Conservation (phyloP, 2,329 filamentous ascomycete species). For the Paecilomyces niveus region DNA sequence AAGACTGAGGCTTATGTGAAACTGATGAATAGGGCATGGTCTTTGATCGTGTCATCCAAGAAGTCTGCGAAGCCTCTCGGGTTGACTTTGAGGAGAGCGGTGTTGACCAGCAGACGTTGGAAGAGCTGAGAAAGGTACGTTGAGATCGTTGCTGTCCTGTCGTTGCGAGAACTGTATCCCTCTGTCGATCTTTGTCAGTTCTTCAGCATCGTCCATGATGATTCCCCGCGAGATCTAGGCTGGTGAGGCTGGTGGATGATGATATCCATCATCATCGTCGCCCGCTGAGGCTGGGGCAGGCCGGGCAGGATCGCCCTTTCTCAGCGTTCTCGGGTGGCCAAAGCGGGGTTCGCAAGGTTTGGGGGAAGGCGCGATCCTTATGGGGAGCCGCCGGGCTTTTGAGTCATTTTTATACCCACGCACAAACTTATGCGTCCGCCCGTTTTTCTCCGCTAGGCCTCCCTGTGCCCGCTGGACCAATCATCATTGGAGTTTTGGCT, state of each 20-base stretch:
- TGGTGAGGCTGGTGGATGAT: background rate
- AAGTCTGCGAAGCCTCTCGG: slow-evolving; percentile 83
- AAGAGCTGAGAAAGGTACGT: slow-evolving; percentile 82
- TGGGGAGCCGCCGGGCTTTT: slow-evolving; percentile 27
- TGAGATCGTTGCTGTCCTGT: slow-evolving; percentile 4
- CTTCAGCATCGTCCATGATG: background rate
- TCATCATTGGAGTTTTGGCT: slow-evolving; percentile 1
- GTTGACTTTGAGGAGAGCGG: slow-evolving; percentile 97
- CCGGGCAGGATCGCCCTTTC: background rate
- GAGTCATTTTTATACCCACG: slow-evolving; percentile 34
- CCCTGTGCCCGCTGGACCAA: slow-evolving; percentile 10
- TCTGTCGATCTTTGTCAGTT: background rate
- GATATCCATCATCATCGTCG: background rate
- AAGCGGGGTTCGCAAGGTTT: slow-evolving; percentile 19
- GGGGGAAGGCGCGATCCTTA: slow-evolving; percentile 26
- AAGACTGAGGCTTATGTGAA: slow-evolving; percentile 19
- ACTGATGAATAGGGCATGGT: slow-evolving; percentile 56
- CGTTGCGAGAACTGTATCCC: slow-evolving; percentile 5
- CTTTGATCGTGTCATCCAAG: slow-evolving; percentile 85
- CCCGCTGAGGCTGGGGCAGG: background rate
- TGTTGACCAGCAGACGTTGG: slow-evolving; percentile 76
- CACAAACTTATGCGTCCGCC: slow-evolving; percentile 6
- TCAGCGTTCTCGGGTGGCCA: slow-evolving; percentile 7
- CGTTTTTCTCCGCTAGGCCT: slow-evolving; percentile 8
- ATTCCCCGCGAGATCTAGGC: background rate